Percentiles rank a stretch among this genome's conserved stretches.
Evolutionary conservation across 202 grass and related monocot genomes (phyloP).

Genomic region (Schoenoplectus triqueter): DNA sequence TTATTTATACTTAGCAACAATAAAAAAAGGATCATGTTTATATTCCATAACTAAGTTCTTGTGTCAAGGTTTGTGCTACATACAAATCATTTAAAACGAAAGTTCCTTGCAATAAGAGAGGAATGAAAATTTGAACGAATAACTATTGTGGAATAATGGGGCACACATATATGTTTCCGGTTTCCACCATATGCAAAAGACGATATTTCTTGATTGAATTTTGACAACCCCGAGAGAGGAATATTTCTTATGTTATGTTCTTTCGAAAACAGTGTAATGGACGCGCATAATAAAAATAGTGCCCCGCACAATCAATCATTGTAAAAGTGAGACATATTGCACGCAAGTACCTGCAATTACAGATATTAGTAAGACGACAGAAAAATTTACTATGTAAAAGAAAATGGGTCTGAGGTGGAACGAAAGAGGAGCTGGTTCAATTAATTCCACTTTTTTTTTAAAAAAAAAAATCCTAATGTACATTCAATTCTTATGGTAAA

Average conservation of each 20-base stretch:
- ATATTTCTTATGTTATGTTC: neutral
- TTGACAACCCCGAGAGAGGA: neutral
- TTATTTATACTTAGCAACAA: no score
- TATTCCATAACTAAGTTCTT: no score
- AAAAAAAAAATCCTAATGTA: no score
- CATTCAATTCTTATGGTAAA: no score
- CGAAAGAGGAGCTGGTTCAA: neutral
- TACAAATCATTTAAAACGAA: no score
- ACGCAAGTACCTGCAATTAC: neutral
- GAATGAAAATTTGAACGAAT: neutral
- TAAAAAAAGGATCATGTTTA: no score
- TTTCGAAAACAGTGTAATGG: constrained; percentile 13
- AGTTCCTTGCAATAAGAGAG: no score
- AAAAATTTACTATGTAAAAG: neutral
- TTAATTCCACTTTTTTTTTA: no score
- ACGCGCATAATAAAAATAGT: constrained; percentile 22
- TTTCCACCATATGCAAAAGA: neutral
- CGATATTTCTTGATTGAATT: neutral
- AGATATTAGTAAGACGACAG: neutral
- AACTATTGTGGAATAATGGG: neutral
- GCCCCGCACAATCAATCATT: neutral
- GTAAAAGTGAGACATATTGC: neutral
- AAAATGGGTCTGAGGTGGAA: no score
- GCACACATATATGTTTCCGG: no score
- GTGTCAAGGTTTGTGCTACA: no score